Base-by-base conservation (phyloP, 2,329 filamentous ascomycete genomes). In the Neocatenulostroma microsporum region DNA sequence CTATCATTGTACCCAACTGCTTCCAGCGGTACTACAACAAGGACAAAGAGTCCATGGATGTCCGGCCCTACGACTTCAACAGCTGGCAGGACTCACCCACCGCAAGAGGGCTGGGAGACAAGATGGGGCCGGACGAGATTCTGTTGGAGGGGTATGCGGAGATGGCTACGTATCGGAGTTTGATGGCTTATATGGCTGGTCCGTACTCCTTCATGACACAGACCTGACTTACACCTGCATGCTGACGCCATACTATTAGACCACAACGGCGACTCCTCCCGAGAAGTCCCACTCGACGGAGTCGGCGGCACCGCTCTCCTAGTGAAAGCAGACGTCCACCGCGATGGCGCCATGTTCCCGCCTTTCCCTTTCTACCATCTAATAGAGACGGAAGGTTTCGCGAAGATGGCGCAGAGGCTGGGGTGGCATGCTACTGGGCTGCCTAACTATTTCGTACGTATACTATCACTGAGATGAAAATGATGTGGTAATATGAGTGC, bases 281-380 rank as follows among this genome's bases (percentile, higher is more conserved):
- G 47, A 18, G 49, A 54, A 27, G 49, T 95, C 34, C 72, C 79
- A 28, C 72, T 98, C 8, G 91, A 98, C 58, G 91, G 91, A 32
- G 91, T 98, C 3, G 91, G 91, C 37, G 91, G 91, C 23, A 93
- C 89, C 1, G 84, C 88, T 2, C 68, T 98, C 46, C 68, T 98
- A 54, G 91, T 98, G 42, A 95, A 94, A 68, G 91, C 88, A 2
- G 88, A 96, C 41, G 91, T 98, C 17, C 91, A 98, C 60, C 78
- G 91, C 18, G 91, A 98, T 56, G 91, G 91, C 14, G 89, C 91
- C 58, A 98, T 96, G 89, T 98, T 98, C 66, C 91, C 91, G 13
- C 77, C 91, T 0, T 98, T 98, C 58, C 66, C 89, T 3, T 98
- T 98, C 58, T 96, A 95, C 59, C 83, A 98, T 62, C 71, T 98